phyloP scores from a whole-genome alignment of 176 grass and related monocot genomes.

The Typha latifolia region DNA sequence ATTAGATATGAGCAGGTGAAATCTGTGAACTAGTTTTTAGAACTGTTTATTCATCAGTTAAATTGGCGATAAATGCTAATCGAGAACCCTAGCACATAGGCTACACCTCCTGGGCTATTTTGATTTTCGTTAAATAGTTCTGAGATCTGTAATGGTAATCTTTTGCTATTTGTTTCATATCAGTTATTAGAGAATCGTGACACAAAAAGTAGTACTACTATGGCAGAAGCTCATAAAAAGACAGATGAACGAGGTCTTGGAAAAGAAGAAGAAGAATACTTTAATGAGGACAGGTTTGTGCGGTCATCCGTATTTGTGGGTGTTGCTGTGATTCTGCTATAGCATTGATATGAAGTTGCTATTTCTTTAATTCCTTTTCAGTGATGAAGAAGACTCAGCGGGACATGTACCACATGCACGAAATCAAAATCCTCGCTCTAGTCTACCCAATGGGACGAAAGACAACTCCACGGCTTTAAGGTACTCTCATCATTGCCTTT shows the following conservation, averaged over 20 bases:
- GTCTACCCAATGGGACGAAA: constrained; percentile 67
- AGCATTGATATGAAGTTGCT: constrained; percentile 5
- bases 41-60: neutral
- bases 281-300: constrained; percentile 64
- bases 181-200: constrained; percentile 42
- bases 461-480: constrained; percentile 34
- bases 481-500: constrained; percentile 17
- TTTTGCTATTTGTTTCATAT: constrained; percentile 17
- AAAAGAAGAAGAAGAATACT: constrained; percentile 74
- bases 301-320: neutral
- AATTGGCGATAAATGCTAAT: neutral
- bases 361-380: constrained; percentile 37
- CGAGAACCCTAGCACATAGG: neutral
- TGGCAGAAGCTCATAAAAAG: constrained; percentile 43
- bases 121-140: constrained; percentile 11
- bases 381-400: constrained; percentile 59
- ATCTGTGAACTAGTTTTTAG: constrained; percentile 9
- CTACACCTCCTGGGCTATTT: constrained; percentile 4
- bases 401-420: constrained; percentile 15
- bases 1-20: constrained; percentile 65
- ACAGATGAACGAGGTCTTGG: constrained; percentile 45
- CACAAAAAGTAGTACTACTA: constrained; percentile 26
- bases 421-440: constrained; percentile 35
- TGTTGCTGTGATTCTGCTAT: neutral
- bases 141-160: constrained; percentile 9